Base-by-base conservation (phyloP, 2,329 filamentous ascomycete species). In the Cladosporium sp. region DNA sequence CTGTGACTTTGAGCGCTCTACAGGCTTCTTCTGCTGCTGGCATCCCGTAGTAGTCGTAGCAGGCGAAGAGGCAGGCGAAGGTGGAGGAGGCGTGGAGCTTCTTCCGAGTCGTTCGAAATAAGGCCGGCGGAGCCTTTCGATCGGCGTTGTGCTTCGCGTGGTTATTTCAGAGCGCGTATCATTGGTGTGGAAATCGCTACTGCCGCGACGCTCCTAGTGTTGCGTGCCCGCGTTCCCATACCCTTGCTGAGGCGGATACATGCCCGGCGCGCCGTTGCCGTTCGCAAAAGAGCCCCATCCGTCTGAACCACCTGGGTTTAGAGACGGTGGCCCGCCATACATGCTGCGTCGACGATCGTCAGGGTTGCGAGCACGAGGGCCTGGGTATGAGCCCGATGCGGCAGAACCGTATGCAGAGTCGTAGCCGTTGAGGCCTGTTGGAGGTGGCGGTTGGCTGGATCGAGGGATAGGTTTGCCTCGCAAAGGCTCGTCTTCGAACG, bases 291-390 rank as follows among this genome's bases (percentile, higher is more conserved):
- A 50, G 18, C 58, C 58, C 36, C 59, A 60, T 13, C 57, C 55
- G 43, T 60, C 58, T 9, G 58, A 57, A 1, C 57, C 58, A 25
- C 50, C 48, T n/a, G 50, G 49, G 42, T 52, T 55, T 13, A 49
- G 49, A 25, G 16, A 35, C 20, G 38, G 33, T 29, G 46, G 46
- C 11, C 32, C 40, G 18, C 54, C 51, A 36, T 59, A 61, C 52
- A 53, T 58, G 40, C 56, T 59, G 16, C 56, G 55, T 33, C 59
- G 49, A 20, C 58, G 54, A 9, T 58, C 57, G 4, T 59, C 57
- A 7, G 49, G 52, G 39, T 51, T 50, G 20, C 46, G 52, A 30
- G 38, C 18, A 12, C 39, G 47, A 29, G 43, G 47, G 19, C 47
- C 45, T 11, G 51, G 39, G 25, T 53, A 50, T 19, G 52, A 48